A percentile compares a stretch with the other conserved stretches of the same genome.
Conservation (phyloP, 2,329 filamentous ascomycete genomes). For the Exutisphaerella laricina region DNA sequence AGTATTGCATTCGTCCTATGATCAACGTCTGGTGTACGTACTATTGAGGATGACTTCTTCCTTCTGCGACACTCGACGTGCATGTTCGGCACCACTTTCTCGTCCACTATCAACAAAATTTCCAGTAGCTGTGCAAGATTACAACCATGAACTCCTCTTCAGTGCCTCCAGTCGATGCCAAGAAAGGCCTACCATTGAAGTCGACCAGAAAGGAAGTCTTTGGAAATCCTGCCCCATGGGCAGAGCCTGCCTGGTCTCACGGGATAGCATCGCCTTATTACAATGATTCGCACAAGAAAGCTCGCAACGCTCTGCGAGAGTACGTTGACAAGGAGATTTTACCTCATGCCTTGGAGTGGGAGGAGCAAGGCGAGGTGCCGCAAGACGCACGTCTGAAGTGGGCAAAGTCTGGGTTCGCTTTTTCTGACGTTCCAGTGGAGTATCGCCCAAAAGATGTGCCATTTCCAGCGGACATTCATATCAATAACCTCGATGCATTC, state of each 20-base stretch:
- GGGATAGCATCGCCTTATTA: constrained; percentile 57
- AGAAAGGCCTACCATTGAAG: background rate
- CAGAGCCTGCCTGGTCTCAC: constrained; percentile 44
- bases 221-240: constrained; percentile 36
- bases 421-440: constrained; percentile 41
- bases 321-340: constrained; percentile 57
- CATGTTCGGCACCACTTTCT: no score
- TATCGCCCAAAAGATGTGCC: constrained; percentile 39
- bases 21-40: no score
- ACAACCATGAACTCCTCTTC: constrained; percentile 2
- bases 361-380: constrained; percentile 46
- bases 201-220: constrained; percentile 10
- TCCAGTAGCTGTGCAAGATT: no score
- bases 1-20: no score
- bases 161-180: constrained; percentile 2
- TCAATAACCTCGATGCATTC: constrained; percentile 51
- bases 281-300: constrained; percentile 54
- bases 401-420: constrained; percentile 39
- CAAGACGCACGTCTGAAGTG: constrained; percentile 40
- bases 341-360: constrained; percentile 58
- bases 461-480: constrained; percentile 43
- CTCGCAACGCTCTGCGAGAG: constrained; percentile 52
- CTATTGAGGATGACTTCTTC: no score
- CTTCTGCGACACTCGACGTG: no score
- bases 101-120: no score